These are phyloP conservation scores for Populus ilicifolia DNA, from an alignment of 345 rosid genomes.

Conservation along the genomic window DNA sequence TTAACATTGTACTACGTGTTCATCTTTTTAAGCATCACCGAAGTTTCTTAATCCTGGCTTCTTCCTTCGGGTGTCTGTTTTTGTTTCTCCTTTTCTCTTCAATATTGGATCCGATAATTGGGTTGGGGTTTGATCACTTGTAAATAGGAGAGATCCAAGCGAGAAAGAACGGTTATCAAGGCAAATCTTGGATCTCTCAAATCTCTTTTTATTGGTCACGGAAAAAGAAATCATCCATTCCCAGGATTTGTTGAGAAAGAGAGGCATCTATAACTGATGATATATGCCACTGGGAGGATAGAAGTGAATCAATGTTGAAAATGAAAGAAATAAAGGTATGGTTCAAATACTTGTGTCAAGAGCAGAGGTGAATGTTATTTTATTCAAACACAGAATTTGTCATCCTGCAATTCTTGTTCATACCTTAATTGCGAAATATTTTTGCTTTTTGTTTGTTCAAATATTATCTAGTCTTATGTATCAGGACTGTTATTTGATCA, in stretches of 20 bases:
- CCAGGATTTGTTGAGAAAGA: not conserved
- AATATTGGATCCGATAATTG: conserved; percentile 21
- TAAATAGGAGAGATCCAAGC: conserved; percentile 24
- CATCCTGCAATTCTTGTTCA: not conserved
- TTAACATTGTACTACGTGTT: conserved; percentile 12
- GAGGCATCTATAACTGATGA: not conserved
- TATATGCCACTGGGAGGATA: not conserved
- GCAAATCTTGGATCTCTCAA: conserved; percentile 21
- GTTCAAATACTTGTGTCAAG: not conserved
- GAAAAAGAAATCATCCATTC: not conserved
- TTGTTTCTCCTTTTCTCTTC: not conserved
- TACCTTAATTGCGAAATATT: not conserved
- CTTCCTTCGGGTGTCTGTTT: not conserved
- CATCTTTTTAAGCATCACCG: conserved; percentile 9
- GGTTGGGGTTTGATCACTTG: conserved; percentile 18
- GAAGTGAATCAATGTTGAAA: not conserved
- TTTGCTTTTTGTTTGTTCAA: not conserved
- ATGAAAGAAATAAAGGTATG: not conserved
- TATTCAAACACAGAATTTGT: not conserved
- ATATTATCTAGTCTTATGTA: not conserved
- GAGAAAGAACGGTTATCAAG: conserved; percentile 14
- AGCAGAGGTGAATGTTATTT: not conserved
- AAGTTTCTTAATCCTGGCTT: not conserved
- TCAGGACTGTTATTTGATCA: not conserved
- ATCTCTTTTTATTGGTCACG: not conserved